Percentiles rank a stretch among this genome's conserved stretches.
These are phyloP conservation scores for Eruca vesicaria DNA, from an alignment of 441 rosid genomes.

Conservation along the genomic window DNA sequence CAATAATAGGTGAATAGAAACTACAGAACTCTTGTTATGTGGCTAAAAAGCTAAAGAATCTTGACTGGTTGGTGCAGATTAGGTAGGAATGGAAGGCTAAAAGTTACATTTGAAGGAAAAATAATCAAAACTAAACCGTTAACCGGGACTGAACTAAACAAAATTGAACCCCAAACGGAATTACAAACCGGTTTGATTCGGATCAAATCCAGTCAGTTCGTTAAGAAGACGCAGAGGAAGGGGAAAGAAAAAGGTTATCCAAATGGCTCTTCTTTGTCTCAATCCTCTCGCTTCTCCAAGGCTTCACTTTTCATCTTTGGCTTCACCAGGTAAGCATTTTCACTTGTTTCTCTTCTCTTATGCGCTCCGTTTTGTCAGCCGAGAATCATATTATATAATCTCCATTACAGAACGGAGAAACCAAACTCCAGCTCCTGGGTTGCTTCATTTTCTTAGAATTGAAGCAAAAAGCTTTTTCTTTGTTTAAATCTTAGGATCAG, in stretches of 20 bases:
- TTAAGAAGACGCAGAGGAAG: constrained; percentile 3
- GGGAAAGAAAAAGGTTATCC: constrained; percentile 13
- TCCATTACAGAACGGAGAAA: background rate
- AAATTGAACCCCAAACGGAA: background rate
- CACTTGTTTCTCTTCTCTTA: background rate
- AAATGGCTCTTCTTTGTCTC: constrained; percentile 49
- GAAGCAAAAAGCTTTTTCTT: background rate
- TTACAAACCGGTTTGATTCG: constrained; percentile 2
- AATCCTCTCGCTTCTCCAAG: constrained; percentile 38
- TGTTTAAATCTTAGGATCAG: background rate
- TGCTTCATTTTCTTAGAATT: background rate
- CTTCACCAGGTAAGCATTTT: constrained; percentile 42
- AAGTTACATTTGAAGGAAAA: background rate
- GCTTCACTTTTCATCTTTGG: constrained; percentile 17
- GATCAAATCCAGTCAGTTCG: constrained; percentile 22
- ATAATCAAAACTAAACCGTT: background rate
- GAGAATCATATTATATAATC: background rate
- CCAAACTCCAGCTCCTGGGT: background rate
- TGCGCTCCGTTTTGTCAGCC: background rate
- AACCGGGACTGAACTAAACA: background rate
- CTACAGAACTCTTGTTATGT: too few relatives aligned
- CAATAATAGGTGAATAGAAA: too few relatives aligned
- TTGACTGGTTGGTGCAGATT: background rate
- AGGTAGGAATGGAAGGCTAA: background rate
- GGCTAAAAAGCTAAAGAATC: background rate